Evolutionary conservation across 176 grass and related monocot genomes (phyloP), one percentile per base, ranked within the genome.

Genomic region (Hsuehochloa calcarea): DNA sequence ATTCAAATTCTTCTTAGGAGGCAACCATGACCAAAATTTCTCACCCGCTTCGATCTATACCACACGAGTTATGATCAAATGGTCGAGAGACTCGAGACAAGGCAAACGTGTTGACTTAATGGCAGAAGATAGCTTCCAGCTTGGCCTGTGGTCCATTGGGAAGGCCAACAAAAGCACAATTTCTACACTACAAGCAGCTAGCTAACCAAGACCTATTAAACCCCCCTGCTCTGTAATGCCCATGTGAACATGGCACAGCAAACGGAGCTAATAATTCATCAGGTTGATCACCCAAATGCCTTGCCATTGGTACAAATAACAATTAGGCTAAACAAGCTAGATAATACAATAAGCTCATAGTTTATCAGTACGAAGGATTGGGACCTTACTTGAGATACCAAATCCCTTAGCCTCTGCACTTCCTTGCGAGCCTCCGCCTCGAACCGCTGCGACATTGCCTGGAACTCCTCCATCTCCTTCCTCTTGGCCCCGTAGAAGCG

Each of bases 401-500:
- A 80, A 87, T 88, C 86, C 82, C 75, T 89, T 17, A 88, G 69
- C 26, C 79, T 88, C 88, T 91, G 84, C 80, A 94, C 86, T 49
- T 94, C 88, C 22, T 83, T 78, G 7, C 81, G 86, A 55, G 86
- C 58, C 45, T 81, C 70, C 40, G 73, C 87, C 82, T 90, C 82
- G 87, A 97, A 94, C 77, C 51, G 74, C 70, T 9, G 77, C 63
- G 78, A 71, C 86, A 74, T 67, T 22, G 59, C 84, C 67, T 62
- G 88, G 84, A 91, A 97, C 79, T 91, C 86, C 80, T 88, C 92
- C 90, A 94, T 92, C 82, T 94, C 92, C 61, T 85, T 88, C 67
- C 80, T 89, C 82, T 89, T 92, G 72, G 62, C 70, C 61, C 85
- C 61, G 60, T 88, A 94, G 80, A 92, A 94, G 50, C 74, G 56